Base-by-base conservation (phyloP, 768 basidiomycete species). In the Suillus luteus region DNA sequence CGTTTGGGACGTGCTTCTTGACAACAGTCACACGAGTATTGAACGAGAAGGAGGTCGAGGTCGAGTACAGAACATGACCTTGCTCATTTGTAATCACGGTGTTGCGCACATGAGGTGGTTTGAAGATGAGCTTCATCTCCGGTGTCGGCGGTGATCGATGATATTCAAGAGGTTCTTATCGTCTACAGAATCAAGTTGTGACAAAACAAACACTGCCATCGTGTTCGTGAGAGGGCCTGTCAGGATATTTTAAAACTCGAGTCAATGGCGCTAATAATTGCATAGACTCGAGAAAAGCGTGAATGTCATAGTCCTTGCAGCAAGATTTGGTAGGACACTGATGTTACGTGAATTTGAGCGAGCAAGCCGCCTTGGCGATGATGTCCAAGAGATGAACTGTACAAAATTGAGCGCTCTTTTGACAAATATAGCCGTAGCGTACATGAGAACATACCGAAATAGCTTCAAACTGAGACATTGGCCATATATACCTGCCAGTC, bases 41-140 rank as follows among this genome's bases (percentile, higher is more conserved):
- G n/a, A 59, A 59, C 10, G 24, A n/a, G 62, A 55, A 62, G n/a
- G 62, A 27, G 14, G 67, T 68, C 10, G 62, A 60, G 31, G 62
- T 64, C 15, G 60, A 64, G 60, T 68, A 68, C 24, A 68, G 40
- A 37, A 64, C 62, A 19, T 64, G 66, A 31, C 67, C 66, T 8
- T 55, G 33, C 9, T 55, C 62, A 35, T 60, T 64, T 3, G 55
- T 68, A 22, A 67, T 61, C 3, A 63, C 54, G 10, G 63, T 62
- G 55, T 67, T 67, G 10, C 59, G 51, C 9, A 67, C 64, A 48
- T 65, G 57, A 2, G 40, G 57, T 4, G 40, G 57, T 31, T 58
- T 58, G 57, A 58, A 58, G 17, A 6, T 58, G 40, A 58, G 57
- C 6, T 58, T 58, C 57, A 58, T 58, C 17, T 58, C 27, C 10